These are phyloP conservation scores for Plantago ovata DNA, from an alignment of 257 asterid species.

Conservation along the genomic window DNA sequence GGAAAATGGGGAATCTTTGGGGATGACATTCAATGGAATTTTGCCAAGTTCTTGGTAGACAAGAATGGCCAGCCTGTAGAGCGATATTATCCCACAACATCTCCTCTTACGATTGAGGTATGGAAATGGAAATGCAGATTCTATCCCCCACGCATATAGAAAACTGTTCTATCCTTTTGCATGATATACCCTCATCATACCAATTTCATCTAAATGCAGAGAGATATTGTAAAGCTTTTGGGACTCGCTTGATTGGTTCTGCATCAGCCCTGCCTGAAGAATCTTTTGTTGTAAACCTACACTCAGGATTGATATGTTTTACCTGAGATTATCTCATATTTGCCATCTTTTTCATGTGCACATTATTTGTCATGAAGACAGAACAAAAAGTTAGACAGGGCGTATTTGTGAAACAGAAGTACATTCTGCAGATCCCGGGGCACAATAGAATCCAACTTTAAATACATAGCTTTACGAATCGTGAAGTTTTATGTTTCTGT, in stretches of 20 bases:
- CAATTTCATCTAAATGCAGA: constrained; percentile 28
- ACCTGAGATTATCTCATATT: too few species aligned
- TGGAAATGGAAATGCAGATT: neutral
- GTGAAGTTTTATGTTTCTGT: too few species aligned
- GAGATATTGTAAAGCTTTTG: constrained; percentile 44
- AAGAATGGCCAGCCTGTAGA: constrained; percentile 63
- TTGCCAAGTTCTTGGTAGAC: constrained; percentile 75
- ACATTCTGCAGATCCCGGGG: too few species aligned
- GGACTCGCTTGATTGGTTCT: constrained; percentile 27
- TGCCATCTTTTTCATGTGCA: too few species aligned
- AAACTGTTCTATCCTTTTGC: neutral
- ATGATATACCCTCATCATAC: neutral
- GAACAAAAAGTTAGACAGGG: too few species aligned
- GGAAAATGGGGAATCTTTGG: constrained; percentile 82
- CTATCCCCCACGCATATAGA: neutral
- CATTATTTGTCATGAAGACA: too few species aligned
- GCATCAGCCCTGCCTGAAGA: constrained; percentile 6
- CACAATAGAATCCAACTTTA: too few species aligned
- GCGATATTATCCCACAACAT: constrained; percentile 78
- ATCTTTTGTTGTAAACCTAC: neutral
- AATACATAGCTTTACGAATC: too few species aligned
- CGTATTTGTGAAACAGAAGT: too few species aligned
- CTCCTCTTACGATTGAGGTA: constrained; percentile 78
- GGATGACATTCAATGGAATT: constrained; percentile 87
- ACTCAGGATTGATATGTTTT: too few species aligned